Conservation (phyloP, 768 basidiomycete species). For the Podaxis sp. region DNA sequence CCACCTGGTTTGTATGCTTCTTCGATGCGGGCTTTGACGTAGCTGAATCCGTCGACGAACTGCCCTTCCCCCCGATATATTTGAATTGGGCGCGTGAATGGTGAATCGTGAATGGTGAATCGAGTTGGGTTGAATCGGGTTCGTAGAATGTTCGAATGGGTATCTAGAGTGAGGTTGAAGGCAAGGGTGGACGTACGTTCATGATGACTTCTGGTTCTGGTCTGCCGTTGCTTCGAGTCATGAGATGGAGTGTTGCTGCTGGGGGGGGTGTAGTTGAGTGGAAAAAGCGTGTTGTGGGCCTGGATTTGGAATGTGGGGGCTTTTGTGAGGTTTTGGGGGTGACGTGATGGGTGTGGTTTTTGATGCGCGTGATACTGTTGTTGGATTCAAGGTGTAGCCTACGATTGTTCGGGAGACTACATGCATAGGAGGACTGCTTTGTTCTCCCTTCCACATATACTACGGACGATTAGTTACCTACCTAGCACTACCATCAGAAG, state of each 20-base stretch:
- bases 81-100: no score
- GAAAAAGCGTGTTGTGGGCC: background rate
- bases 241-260: background rate
- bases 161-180: background rate
- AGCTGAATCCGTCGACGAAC: slow-evolving; percentile 65
- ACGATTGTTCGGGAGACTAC: background rate
- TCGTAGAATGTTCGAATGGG: background rate
- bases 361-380: no score
- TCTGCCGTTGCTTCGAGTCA: slow-evolving; percentile 39
- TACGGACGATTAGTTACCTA: no score
- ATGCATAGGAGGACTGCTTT: background rate
- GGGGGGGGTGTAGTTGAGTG: background rate
- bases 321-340: no score
- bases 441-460: no score
- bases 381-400: background rate
- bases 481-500: no score
- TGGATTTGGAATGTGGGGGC: background rate
- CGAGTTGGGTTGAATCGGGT: background rate
- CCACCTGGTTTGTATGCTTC: slow-evolving; percentile 56
- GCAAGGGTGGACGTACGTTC: slow-evolving; percentile 39
- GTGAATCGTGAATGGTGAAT: background rate
- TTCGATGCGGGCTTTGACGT: slow-evolving; percentile 63
- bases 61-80: slow-evolving; percentile 17
- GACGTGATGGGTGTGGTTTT: background rate
- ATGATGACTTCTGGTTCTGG: slow-evolving; percentile 64